Conservation (phyloP, 116 monocot species). For the Zostera marina region DNA sequence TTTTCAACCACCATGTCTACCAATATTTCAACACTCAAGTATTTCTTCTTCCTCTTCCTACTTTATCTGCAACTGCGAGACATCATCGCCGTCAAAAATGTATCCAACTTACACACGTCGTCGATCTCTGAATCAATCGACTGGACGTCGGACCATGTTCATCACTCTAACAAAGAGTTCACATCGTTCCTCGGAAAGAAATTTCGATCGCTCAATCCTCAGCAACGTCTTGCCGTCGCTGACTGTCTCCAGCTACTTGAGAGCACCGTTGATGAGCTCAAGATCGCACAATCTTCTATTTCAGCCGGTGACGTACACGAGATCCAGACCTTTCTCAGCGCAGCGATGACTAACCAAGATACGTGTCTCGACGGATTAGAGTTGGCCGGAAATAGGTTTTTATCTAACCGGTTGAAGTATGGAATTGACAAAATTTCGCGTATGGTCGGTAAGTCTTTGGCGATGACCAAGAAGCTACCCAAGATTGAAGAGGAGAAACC, state of each 20-base stretch:
- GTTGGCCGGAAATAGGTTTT: not conserved
- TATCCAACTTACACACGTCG: too few species aligned
- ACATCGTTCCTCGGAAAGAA: too few species aligned
- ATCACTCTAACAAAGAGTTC: too few species aligned
- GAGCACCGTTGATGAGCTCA: slow-evolving; percentile 11
- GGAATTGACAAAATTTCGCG: slow-evolving; percentile 24
- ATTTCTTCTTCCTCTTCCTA: too few species aligned
- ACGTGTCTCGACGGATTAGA: slow-evolving; percentile 58
- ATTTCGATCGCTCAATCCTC: too few species aligned
- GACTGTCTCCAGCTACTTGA: not conserved
- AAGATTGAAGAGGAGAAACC: not conserved
- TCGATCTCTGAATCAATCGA: too few species aligned
- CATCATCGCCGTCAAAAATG: too few species aligned
- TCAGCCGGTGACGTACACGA: slow-evolving; percentile 5
- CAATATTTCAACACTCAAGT: too few species aligned
- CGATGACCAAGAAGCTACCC: slow-evolving; percentile 39
- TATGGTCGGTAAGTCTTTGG: slow-evolving; percentile 59
- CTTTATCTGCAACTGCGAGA: not conserved
- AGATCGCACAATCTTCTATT: not conserved
- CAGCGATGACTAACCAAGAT: slow-evolving; percentile 64
- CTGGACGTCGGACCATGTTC: too few species aligned
- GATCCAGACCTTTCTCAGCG: slow-evolving; percentile 34
- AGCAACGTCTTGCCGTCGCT: too few species aligned
- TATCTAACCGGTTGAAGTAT: not conserved
- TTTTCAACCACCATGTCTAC: too few species aligned